Percentiles rank a stretch among this genome's conserved stretches.
phyloP scores from a whole-genome alignment of 768 basidiomycete genomes.

The Lactarius indigo region DNA sequence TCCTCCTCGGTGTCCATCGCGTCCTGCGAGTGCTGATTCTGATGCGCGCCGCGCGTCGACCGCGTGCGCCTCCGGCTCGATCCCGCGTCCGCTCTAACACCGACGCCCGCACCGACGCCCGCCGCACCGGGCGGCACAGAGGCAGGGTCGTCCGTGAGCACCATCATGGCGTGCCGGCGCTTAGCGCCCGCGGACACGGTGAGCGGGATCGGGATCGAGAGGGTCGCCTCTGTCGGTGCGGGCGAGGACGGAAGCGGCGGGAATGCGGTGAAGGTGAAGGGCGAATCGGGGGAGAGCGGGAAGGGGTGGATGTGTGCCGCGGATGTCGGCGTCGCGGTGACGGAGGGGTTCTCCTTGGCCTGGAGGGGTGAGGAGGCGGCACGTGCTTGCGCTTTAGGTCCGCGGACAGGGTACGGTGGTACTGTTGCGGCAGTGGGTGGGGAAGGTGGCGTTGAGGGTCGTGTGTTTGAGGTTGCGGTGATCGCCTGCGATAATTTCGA shows the following conservation, averaged over 20 bases:
- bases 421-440: constrained; percentile 27
- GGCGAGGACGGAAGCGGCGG: constrained; percentile 25
- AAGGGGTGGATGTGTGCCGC: constrained; percentile 18
- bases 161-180: constrained; percentile 75
- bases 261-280: constrained; percentile 33
- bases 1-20: constrained; percentile 78
- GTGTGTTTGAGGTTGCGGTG: constrained; percentile 17
- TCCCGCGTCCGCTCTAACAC: constrained; percentile 26
- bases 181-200: constrained; percentile 55
- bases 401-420: constrained; percentile 19
- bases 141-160: constrained; percentile 58
- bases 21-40: constrained; percentile 42
- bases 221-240: constrained; percentile 27
- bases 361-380: constrained; percentile 14
- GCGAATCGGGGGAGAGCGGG: constrained; percentile 17
- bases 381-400: constrained; percentile 25
- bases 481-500: constrained; percentile 27
- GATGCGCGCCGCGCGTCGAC: constrained; percentile 40
- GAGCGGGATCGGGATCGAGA: constrained; percentile 19
- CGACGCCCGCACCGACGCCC: constrained; percentile 32
- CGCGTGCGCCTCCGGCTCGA: constrained; percentile 53
- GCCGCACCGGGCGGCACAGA: constrained; percentile 36
- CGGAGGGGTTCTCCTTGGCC: constrained; percentile 16
- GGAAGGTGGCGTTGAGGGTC: constrained; percentile 31
- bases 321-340: not conserved